These are phyloP conservation scores for Malus fusca DNA, from an alignment of 306 rosid genomes.

Conservation along the genomic window DNA sequence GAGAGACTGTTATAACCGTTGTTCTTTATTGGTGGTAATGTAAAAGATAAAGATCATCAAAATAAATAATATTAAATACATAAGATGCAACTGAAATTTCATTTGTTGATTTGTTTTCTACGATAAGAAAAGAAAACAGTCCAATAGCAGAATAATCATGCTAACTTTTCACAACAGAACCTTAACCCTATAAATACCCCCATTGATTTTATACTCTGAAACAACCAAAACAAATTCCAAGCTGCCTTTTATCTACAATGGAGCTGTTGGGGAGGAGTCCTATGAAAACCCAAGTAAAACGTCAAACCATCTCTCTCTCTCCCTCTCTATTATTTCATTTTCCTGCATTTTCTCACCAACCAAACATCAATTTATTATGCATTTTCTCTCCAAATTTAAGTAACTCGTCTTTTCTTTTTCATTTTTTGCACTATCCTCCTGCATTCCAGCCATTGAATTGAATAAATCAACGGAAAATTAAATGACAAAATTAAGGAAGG, in stretches of 20 bases:
- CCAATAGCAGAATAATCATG: background rate
- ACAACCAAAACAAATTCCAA: constrained; percentile 5
- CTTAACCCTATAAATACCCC: background rate
- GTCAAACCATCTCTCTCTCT: background rate
- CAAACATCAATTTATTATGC: background rate
- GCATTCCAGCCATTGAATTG: too few species aligned
- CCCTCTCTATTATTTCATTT: background rate
- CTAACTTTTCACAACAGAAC: background rate
- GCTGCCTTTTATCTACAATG: constrained; percentile 1
- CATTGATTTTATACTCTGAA: background rate
- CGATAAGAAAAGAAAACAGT: background rate
- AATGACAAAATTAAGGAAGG: too few species aligned
- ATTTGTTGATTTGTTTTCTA: background rate
- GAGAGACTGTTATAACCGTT: background rate
- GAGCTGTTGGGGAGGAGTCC: constrained; percentile 7
- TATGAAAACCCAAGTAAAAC: constrained; percentile 23
- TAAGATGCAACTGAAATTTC: background rate
- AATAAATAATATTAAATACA: background rate
- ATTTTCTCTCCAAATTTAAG: background rate
- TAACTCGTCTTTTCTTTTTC: background rate
- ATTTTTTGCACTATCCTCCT: too few species aligned
- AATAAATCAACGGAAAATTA: too few species aligned
- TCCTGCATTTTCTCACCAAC: background rate
- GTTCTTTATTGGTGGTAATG: background rate
- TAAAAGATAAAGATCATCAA: background rate